These are phyloP conservation scores for Crithidia fasciculata DNA, from an alignment of 208 protist genomes.

Conservation along the genomic window DNA sequence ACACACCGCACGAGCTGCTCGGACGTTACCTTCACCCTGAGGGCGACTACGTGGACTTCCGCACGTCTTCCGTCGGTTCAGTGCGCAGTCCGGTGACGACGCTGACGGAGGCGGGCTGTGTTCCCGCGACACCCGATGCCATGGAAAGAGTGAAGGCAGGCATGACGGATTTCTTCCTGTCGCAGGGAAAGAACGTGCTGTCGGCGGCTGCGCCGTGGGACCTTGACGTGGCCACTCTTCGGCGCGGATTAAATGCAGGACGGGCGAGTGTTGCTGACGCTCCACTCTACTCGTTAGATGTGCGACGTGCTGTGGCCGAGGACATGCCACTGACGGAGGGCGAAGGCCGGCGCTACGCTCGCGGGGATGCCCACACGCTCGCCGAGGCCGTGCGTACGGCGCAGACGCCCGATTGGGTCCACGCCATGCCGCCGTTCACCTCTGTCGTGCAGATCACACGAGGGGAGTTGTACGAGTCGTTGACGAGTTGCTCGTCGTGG, in stretches of 20 bases:
- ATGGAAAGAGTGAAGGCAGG: slow-evolving; percentile 27
- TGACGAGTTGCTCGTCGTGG: slow-evolving; percentile 12
- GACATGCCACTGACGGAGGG: slow-evolving; percentile 56
- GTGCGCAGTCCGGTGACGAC: slow-evolving; percentile 82
- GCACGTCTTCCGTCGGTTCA: slow-evolving; percentile 55
- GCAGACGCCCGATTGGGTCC: slow-evolving; percentile 48
- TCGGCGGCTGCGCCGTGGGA: slow-evolving; percentile 43
- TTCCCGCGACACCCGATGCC: neutral
- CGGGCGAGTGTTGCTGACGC: neutral
- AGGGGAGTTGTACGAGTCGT: slow-evolving; percentile 6
- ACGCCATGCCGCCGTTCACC: slow-evolving; percentile 75
- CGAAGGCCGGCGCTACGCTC: slow-evolving; percentile 34
- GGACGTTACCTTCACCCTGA: slow-evolving; percentile 64
- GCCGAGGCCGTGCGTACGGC: slow-evolving; percentile 46
- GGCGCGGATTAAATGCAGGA: neutral
- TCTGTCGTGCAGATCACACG: slow-evolving; percentile 37
- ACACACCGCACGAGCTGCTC: slow-evolving; percentile 40
- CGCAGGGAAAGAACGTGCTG: slow-evolving; percentile 35
- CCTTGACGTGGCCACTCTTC: slow-evolving; percentile 7
- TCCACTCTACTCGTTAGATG: slow-evolving; percentile 13
- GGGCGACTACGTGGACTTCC: slow-evolving; percentile 55
- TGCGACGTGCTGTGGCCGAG: slow-evolving; percentile 14
- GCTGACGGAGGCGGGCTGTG: slow-evolving; percentile 31
- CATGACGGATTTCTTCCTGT: slow-evolving; percentile 53
- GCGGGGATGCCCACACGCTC: slow-evolving; percentile 43